Conservation (phyloP, 495 filamentous ascomycete species). For the Jackrogersella minutella region DNA sequence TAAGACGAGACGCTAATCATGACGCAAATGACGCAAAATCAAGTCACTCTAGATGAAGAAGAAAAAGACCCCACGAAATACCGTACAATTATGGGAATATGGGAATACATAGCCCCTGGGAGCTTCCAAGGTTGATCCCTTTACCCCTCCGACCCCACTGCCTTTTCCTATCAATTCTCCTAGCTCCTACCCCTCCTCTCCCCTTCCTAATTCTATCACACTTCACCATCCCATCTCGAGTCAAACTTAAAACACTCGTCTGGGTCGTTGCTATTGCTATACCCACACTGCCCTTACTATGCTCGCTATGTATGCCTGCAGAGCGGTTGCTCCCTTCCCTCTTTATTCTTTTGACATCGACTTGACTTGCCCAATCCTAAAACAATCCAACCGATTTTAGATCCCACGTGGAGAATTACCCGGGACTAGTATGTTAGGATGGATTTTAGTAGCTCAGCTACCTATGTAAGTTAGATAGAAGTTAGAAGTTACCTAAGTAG, state of each 20-base stretch:
- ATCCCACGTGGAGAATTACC: constrained; percentile 39
- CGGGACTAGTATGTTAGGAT: constrained; percentile 12
- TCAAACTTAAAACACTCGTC: constrained; percentile 33
- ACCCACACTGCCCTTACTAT: neutral
- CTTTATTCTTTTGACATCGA: neutral
- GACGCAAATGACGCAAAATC: neutral
- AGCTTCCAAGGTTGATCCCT: constrained; percentile 8
- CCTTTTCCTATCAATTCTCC: constrained; percentile 17
- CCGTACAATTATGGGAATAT: too few species aligned
- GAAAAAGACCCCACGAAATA: constrained; percentile 22
- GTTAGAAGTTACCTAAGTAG: neutral
- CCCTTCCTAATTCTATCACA: constrained; percentile 21
- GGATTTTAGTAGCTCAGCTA: constrained; percentile 1
- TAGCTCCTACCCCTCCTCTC: constrained; percentile 19
- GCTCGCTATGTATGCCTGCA: neutral
- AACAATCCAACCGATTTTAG: constrained; percentile 32
- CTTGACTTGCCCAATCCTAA: constrained; percentile 5
- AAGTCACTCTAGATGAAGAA: constrained; percentile 17
- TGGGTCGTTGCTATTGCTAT: constrained; percentile 9
- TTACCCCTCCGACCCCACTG: constrained; percentile 35
- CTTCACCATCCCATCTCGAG: constrained; percentile 27
- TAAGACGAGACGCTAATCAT: neutral
- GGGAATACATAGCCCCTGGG: too few species aligned
- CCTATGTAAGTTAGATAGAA: constrained; percentile 8
- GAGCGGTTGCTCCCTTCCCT: constrained; percentile 13